Base-by-base conservation (phyloP, 306 rosid genomes). In the Hylodesmum podocarpum region DNA sequence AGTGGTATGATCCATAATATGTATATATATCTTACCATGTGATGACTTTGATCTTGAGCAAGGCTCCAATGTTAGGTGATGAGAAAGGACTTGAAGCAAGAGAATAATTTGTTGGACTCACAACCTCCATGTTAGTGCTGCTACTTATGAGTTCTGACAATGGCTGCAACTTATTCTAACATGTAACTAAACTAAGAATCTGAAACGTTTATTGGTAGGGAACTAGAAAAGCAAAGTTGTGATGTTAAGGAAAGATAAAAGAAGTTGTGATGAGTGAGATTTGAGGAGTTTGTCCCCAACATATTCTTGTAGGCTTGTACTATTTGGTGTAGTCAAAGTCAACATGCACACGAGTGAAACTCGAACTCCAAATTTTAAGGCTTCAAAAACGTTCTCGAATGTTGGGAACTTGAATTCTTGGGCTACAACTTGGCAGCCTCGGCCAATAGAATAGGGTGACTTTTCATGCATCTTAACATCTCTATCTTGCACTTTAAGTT, bases 341-440 rank as follows among this genome's bases (percentile, higher is more conserved):
- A 89, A 88, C 69, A 84, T 78, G 92, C 97, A 88, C 96, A 89
- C 94, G 96, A 88, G 91, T 91, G 98, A 81, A 87, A 84, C 83
- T 79, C 76, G 49, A 75, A 84, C 28, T 70, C 96, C 97, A 84
- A 78, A 68, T 44, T 86, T 88, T 78, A 89, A 88, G 96, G 90
- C 96, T 84, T 88, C 79, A 91, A 87, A 84, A 81, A 84, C 85
- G 93, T 66, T 84, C 86, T 93, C 64, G 98, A 76, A 73, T 78
- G 80, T 25, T 24, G 87, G 58, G 80, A 85, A 88, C 89, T 91
- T 89, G 85, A 88, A 78, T 84, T 80, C 87, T 86, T 72, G 85
- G 68, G 75, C 80, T 68, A 70, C 78, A 77, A 80, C 86, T 71
- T 67, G 77, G 72, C 62, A 44, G 83, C 86, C 87, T 86, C 77